These are phyloP conservation scores for Haematococcus lacustris DNA, from an alignment of 139 green algal genomes.

Conservation along the genomic window DNA sequence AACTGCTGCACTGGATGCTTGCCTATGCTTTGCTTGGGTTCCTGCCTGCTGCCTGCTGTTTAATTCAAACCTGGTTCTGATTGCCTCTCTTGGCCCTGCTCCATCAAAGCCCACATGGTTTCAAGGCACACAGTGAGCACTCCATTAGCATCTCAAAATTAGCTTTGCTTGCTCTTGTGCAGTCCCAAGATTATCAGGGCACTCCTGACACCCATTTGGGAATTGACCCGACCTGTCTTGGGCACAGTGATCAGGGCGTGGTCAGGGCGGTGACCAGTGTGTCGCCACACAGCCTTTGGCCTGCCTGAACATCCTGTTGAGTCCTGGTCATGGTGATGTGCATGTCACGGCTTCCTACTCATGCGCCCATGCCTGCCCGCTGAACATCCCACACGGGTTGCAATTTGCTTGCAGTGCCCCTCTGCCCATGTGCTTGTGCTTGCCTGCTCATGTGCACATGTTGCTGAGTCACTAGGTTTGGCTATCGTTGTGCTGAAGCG, in stretches of 20 bases:
- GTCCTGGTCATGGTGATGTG: no score
- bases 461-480: no score
- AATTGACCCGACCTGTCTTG: conserved; percentile 1
- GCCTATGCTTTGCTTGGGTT: no score
- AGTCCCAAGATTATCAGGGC: neutral
- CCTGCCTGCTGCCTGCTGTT: no score
- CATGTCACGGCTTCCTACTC: neutral
- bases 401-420: neutral
- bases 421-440: neutral
- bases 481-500: neutral
- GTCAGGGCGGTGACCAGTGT: neutral
- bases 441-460: neutral
- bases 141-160: no score
- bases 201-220: conserved; percentile 3
- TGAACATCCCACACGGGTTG: neutral
- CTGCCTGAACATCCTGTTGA: neutral
- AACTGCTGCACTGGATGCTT: no score
- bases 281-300: neutral
- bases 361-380: neutral
- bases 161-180: no score
- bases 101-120: no score
- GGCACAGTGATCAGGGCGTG: neutral
- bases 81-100: no score
- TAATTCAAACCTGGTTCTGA: no score
- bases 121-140: no score